These are phyloP conservation scores for Spergularia azorica DNA, from an alignment of 179 eudicot species.

Conservation along the genomic window DNA sequence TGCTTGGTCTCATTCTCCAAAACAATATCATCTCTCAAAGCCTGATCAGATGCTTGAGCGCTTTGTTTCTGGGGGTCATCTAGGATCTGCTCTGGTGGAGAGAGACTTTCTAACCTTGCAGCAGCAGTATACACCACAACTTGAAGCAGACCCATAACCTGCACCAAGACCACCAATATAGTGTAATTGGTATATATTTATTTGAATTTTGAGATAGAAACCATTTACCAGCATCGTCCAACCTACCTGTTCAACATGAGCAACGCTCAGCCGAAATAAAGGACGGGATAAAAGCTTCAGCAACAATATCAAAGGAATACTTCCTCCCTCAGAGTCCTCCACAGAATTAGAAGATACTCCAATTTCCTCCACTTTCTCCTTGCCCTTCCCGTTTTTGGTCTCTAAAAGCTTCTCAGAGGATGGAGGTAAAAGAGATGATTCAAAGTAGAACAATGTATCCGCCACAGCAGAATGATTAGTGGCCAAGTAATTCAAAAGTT, in stretches of 20 bases:
- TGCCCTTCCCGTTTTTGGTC: constrained; percentile 65
- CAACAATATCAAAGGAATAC: constrained; percentile 68
- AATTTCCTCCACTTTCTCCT: constrained; percentile 67
- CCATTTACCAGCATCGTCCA: constrained; percentile 2
- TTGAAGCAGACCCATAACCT: constrained; percentile 94
- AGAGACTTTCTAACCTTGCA: constrained; percentile 56
- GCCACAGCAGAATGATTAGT: constrained; percentile 95
- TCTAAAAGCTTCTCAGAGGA: constrained; percentile 38
- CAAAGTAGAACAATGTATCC: constrained; percentile 72
- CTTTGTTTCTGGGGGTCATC: constrained; percentile 37
- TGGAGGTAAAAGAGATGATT: constrained; percentile 55
- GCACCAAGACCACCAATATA: constrained; percentile 24
- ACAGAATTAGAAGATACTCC: constrained; percentile 31
- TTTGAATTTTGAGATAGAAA: neutral
- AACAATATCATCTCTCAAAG: constrained; percentile 37
- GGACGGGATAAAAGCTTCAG: constrained; percentile 78
- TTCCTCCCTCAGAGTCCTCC: constrained; percentile 39
- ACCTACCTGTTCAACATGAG: constrained; percentile 90
- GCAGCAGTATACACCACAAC: constrained; percentile 77
- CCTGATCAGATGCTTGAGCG: constrained; percentile 39
- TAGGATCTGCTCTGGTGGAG: constrained; percentile 48
- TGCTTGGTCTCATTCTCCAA: constrained; percentile 44
- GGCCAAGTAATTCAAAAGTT: constrained; percentile 86
- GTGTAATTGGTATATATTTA: neutral
- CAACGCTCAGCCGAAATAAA: constrained; percentile 71